Base-by-base conservation (phyloP, 148 eudicot species). In the Rhododendron simsii region DNA sequence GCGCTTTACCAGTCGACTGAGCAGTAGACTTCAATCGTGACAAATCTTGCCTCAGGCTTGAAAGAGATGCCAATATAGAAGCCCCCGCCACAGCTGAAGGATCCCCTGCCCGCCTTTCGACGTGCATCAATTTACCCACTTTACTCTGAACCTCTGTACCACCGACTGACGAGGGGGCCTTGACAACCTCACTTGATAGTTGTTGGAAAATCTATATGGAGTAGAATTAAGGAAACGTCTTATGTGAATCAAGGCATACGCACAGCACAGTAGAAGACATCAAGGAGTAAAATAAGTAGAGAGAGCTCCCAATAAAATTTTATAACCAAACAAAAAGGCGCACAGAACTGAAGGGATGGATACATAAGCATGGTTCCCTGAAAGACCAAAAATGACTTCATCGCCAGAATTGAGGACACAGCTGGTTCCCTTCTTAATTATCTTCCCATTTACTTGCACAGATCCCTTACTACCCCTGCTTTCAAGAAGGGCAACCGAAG, bases 31-130 rank as follows among this genome's bases (percentile, higher is more conserved):
- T 93, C 90, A 95, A 89, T 15, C 92, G 94, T 59, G 92, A 88
- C 57, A 90, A 53, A 82, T 92, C 95, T 86, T 91, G 90, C 85
- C 95, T 89, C 79, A 92, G 73, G 86, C 88, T 94, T 44, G 98
- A 96, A 63, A 96, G 92, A 78, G 98, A 95, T 61, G 99, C 98
- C 91, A 96, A 88, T 85, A 94, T 91, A 71, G 96, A 91, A 78
- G 99, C 99, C 86, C 99, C 96, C 73, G 93, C 94, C 35, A 92
- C 94, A 86, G 95, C 95, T 81, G 99, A 95, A 71, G 92, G 94
- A 87, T 95, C 99, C 53, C 98, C 95, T 33, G 92, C 89, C 78
- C 95, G 88, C 91, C 90, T 96, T 83, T 94, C 98, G 80, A 30
- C 85, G 55, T 84, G 93, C 39, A 91, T 53, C 87, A 88, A 89